phyloP scores from a whole-genome alignment of 768 basidiomycete genomes.

The Macrolepiota dolichaula region DNA sequence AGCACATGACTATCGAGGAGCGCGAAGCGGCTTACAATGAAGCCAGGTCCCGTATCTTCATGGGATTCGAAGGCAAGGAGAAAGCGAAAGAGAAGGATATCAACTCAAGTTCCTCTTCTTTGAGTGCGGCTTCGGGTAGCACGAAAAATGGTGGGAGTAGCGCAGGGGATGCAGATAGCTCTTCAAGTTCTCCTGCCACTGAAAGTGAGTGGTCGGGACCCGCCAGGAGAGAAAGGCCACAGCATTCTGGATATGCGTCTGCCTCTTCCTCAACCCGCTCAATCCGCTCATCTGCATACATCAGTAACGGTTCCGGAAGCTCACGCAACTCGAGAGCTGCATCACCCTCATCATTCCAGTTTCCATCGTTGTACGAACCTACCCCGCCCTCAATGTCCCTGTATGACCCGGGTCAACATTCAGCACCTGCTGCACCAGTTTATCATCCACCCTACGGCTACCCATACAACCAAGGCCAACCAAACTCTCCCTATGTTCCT shows the following conservation, averaged over 20 bases:
- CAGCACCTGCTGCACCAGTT: slow-evolving; percentile 10
- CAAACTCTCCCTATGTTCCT: slow-evolving; percentile 25
- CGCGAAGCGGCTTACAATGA: slow-evolving; percentile 89
- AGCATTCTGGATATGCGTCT: slow-evolving; percentile 36
- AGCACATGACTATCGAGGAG: slow-evolving; percentile 77
- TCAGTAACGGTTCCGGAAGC: slow-evolving; percentile 51
- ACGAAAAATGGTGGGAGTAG: slow-evolving; percentile 44
- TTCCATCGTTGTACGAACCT: slow-evolving; percentile 71
- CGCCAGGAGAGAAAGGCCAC: slow-evolving; percentile 55
- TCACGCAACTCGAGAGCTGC: slow-evolving; percentile 72
- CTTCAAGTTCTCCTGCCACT: slow-evolving; percentile 67
- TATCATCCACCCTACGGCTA: slow-evolving; percentile 21
- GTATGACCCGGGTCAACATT: slow-evolving; percentile 48
- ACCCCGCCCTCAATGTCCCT: slow-evolving; percentile 32
- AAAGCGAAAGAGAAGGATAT: slow-evolving; percentile 70
- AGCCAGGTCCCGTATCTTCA: slow-evolving; percentile 83
- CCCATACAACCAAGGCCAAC: slow-evolving; percentile 33
- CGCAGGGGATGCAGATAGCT: slow-evolving; percentile 64
- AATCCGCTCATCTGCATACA: slow-evolving; percentile 50
- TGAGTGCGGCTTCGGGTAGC: slow-evolving; percentile 67
- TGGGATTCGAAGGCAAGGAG: slow-evolving; percentile 74
- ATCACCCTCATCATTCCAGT: slow-evolving; percentile 69
- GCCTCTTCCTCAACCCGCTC: slow-evolving; percentile 61
- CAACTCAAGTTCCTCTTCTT: slow-evolving; percentile 74
- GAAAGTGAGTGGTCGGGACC: slow-evolving; percentile 78